These are phyloP conservation scores for Azolla pinnata DNA, from an alignment of 75 land plant species.

Conservation along the genomic window DNA sequence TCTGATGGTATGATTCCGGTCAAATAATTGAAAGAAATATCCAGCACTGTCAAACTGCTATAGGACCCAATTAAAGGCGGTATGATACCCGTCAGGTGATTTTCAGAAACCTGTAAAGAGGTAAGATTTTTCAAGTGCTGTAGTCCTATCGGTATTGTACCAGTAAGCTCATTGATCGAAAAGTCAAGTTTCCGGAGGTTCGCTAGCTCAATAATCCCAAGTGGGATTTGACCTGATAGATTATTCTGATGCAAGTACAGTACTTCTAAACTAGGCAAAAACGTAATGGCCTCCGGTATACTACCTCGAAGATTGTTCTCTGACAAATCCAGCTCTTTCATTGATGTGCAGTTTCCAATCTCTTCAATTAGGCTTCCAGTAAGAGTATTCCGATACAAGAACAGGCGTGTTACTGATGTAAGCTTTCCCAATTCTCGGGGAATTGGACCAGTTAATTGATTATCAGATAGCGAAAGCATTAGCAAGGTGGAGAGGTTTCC, in stretches of 20 bases:
- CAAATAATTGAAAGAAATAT: slow-evolving; percentile 46
- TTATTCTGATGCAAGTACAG: slow-evolving; percentile 51
- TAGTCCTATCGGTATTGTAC: slow-evolving; percentile 44
- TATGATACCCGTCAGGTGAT: slow-evolving; percentile 48
- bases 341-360: slow-evolving; percentile 32
- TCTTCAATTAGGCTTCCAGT: slow-evolving; percentile 44
- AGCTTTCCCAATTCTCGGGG: slow-evolving; percentile 46
- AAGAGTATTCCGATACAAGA: slow-evolving; percentile 50
- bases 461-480: slow-evolving; percentile 60
- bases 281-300: slow-evolving; percentile 49
- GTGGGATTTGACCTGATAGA: slow-evolving; percentile 50
- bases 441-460: slow-evolving; percentile 45
- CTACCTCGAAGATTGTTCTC: slow-evolving; percentile 50
- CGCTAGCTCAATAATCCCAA: slow-evolving; percentile 36
- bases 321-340: slow-evolving; percentile 54
- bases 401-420: slow-evolving; percentile 31
- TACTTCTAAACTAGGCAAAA: slow-evolving; percentile 25
- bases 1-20: slow-evolving; percentile 59
- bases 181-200: slow-evolving; percentile 53
- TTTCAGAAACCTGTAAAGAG: slow-evolving; percentile 38
- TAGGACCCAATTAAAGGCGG: slow-evolving; percentile 42
- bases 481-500: slow-evolving; percentile 34
- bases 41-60: slow-evolving; percentile 50
- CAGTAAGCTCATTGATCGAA: slow-evolving; percentile 49
- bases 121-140: slow-evolving; percentile 39